Evolutionary conservation across 148 eudicot species (phyloP), one percentile per base, ranked within the genome.

Genomic region (Nepenthes mirabilis): DNA sequence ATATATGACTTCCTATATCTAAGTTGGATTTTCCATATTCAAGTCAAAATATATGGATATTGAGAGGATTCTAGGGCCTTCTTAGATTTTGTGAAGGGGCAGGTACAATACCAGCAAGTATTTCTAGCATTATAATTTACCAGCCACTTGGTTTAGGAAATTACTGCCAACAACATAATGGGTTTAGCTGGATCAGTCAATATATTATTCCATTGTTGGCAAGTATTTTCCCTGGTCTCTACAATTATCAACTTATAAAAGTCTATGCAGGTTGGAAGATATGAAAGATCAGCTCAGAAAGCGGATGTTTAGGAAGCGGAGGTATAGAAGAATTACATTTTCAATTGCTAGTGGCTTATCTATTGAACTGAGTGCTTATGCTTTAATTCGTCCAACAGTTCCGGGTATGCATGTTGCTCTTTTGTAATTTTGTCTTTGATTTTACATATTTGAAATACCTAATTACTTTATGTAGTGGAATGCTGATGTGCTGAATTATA

Each of bases 261-360:
- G 14, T 47, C 14, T 11, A 11, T 70, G 59, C 79, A 91, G 97
- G 68, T 77, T 91, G 67, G 87, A 80, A 65, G 98, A 88, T 58
- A 73, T 91, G 91, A 82, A 80, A 70, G 75, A 83, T 59, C 94
- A 85, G 59, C 61, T 88, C 56, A 83, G 87, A 69, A 91, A 86
- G 76, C 82, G 95, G 37, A 91, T 91, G 79, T 73, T 82, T 71
- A 91, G 81, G 83, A 91, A 91, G 75, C 94, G 98, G 14, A 91
- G 82, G 78, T 80, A 88, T 65, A 85, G 98, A 67, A 83, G 88
- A 70, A 72, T 85, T 63, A 74, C 80, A 37, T 80, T 91, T 70
- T 61, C 78, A 34, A 77, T 91, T 75, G 87, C 87, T 64, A 71
- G 71, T 72, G 96, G 91, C 51, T 60, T 85, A 65, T 81, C 98